These are phyloP conservation scores for Phytophthora pini DNA, from an alignment of 352 stramenopile genomes.

Conservation along the genomic window DNA sequence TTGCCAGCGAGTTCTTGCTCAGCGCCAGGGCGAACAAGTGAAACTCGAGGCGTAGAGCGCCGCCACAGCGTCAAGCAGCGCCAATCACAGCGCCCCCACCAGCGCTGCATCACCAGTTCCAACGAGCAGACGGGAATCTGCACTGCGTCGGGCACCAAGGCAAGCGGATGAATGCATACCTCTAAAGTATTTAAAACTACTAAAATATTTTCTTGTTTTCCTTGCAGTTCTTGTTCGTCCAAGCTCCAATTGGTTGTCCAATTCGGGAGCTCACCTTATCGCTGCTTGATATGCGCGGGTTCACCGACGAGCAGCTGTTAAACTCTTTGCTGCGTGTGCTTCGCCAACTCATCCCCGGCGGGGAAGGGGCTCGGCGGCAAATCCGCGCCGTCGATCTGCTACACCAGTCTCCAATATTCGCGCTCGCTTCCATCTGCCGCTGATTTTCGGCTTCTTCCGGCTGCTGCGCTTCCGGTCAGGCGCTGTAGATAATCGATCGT, in stretches of 20 bases:
- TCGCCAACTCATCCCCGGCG: slow-evolving; percentile 26
- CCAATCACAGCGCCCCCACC: slow-evolving; percentile 25
- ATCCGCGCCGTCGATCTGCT: slow-evolving; percentile 17
- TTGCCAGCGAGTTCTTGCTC: slow-evolving; percentile 5
- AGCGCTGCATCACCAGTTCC: slow-evolving; percentile 22
- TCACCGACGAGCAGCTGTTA: slow-evolving; percentile 15
- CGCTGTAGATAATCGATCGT: neutral
- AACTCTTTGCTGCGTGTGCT: slow-evolving; percentile 7
- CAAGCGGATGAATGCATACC: neutral
- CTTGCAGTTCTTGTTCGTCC: neutral
- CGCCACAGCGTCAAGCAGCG: slow-evolving; percentile 3
- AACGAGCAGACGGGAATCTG: neutral
- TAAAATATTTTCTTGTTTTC: too few relatives aligned
- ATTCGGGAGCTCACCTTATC: slow-evolving; percentile 19
- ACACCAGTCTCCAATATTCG: slow-evolving; percentile 32
- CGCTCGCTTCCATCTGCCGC: neutral
- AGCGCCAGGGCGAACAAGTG: slow-evolving; percentile 15
- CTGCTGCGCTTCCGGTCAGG: slow-evolving; percentile 10
- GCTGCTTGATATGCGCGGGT: slow-evolving; percentile 2
- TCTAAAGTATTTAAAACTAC: too few relatives aligned
- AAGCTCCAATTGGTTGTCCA: slow-evolving; percentile 2
- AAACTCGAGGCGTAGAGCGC: slow-evolving; percentile 13
- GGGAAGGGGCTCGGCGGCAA: slow-evolving; percentile 16
- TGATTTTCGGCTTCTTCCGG: slow-evolving; percentile 3
- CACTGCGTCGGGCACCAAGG: neutral